Conservation (phyloP, 371 early-diverging fungal genomes). For the Mucor saturninus region DNA sequence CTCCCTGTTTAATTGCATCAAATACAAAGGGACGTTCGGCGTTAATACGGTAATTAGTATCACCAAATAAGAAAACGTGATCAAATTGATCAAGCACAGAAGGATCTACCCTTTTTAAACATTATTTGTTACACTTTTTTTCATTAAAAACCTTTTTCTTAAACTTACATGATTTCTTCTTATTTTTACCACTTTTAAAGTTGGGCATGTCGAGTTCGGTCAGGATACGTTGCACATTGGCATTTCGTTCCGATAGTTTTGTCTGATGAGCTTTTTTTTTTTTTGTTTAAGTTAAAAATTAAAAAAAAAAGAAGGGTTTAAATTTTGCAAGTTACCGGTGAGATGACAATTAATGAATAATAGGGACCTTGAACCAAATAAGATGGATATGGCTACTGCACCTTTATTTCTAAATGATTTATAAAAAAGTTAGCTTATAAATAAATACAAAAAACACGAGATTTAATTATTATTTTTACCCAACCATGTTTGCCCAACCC, state of each 20-base stretch:
- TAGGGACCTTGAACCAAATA: constrained; percentile 60
- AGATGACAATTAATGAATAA: constrained; percentile 80
- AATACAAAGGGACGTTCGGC: constrained; percentile 61
- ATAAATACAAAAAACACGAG: not conserved
- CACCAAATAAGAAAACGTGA: constrained; percentile 78
- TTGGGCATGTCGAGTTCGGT: constrained; percentile 40
- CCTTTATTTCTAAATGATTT: constrained; percentile 75
- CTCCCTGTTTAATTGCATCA: constrained; percentile 46
- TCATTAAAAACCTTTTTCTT: not conserved
- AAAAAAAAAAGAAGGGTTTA: not conserved
- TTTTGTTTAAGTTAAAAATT: not conserved
- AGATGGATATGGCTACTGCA: constrained; percentile 71
- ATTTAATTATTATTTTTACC: constrained; percentile 23
- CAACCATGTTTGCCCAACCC: constrained; percentile 46
- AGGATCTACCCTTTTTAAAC: constrained; percentile 17
- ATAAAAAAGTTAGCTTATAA: not conserved
- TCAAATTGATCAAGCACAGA: constrained; percentile 62
- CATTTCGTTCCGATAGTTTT: constrained; percentile 42
- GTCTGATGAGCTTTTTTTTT: constrained; percentile 38
- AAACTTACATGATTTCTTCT: constrained; percentile 17
- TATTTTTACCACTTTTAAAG: constrained; percentile 21
- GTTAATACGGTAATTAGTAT: constrained; percentile 81
- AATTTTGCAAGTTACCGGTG: constrained; percentile 55
- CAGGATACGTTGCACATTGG: constrained; percentile 44
- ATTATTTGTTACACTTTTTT: constrained; percentile 1